A percentile compares a stretch with the other conserved stretches of the same genome.
Conservation (phyloP, 495 filamentous ascomycete species). For the Neurospora tetraspora region DNA sequence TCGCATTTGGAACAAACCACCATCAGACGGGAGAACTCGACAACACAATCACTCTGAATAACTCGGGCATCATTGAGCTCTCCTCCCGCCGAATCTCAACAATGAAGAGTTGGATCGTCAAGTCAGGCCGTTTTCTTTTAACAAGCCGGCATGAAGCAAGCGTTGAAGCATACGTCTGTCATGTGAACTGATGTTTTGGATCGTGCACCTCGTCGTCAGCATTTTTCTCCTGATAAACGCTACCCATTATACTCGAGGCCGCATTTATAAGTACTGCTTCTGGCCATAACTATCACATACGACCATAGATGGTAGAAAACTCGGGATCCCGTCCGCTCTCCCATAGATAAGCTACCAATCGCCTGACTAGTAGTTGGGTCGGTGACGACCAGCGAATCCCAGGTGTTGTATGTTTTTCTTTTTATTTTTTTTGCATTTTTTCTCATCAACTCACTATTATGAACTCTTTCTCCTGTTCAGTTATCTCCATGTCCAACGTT, state of each 20-base stretch:
- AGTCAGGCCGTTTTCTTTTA: not conserved
- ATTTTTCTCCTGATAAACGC: not conserved
- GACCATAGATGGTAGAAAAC: not conserved
- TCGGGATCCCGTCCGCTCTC: not conserved
- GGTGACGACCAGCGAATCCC: slow-evolving; percentile 32
- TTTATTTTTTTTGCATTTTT: too few relatives aligned
- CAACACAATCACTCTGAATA: not conserved
- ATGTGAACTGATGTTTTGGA: not conserved
- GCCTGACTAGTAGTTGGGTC: slow-evolving; percentile 38
- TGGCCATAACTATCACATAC: not conserved
- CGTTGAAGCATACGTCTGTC: not conserved
- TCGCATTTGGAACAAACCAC: not conserved
- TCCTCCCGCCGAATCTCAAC: not conserved
- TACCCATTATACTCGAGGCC: not conserved
- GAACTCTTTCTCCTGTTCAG: too few relatives aligned
- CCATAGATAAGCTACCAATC: too few relatives aligned
- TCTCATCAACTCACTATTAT: too few relatives aligned
- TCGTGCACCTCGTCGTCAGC: not conserved
- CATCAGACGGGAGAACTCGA: not conserved
- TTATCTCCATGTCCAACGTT: too few relatives aligned
- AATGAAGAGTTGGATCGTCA: not conserved
- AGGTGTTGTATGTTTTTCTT: slow-evolving; percentile 12
- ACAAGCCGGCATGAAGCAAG: not conserved
- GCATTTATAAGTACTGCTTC: not conserved
- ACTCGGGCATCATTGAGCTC: not conserved